A percentile compares a stretch with the other conserved stretches of the same genome.
Conservation (phyloP, 202 grass and related monocot species). For the Dendrocalamus latiflorus region DNA sequence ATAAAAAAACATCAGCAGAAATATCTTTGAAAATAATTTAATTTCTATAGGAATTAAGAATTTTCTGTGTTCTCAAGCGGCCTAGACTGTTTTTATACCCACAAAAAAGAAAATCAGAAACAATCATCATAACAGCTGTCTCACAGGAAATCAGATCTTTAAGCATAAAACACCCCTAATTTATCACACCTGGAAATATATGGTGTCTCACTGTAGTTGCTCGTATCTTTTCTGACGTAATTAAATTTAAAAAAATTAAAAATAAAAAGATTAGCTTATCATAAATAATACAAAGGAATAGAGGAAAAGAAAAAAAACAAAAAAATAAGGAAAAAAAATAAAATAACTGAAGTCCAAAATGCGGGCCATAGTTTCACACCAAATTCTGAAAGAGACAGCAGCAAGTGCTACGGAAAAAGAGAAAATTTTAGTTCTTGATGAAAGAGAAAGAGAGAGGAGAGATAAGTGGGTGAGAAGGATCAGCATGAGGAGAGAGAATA, state of each 20-base stretch:
- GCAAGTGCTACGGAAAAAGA: not conserved
- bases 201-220: no score
- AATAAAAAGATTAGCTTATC: no score
- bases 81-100: not conserved
- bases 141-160: not conserved
- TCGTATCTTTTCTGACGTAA: no score
- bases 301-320: no score
- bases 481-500: slow-evolving; percentile 40
- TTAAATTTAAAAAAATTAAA: no score
- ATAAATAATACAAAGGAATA: no score
- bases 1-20: no score
- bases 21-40: no score
- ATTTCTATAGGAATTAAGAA: no score
- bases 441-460: slow-evolving; percentile 1
- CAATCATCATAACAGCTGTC: not conserved
- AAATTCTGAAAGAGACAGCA: slow-evolving; percentile 30
- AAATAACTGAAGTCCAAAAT: no score
- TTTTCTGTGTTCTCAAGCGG: slow-evolving; percentile 11
- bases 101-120: not conserved
- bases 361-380: not conserved
- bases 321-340: no score
- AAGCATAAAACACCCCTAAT: not conserved
- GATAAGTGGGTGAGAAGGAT: slow-evolving; percentile 26
- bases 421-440: not conserved
- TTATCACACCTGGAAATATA: slow-evolving; percentile 7